These are phyloP conservation scores for Paecilomyces sp. DNA, from an alignment of 2,329 filamentous ascomycete species.

Conservation along the genomic window DNA sequence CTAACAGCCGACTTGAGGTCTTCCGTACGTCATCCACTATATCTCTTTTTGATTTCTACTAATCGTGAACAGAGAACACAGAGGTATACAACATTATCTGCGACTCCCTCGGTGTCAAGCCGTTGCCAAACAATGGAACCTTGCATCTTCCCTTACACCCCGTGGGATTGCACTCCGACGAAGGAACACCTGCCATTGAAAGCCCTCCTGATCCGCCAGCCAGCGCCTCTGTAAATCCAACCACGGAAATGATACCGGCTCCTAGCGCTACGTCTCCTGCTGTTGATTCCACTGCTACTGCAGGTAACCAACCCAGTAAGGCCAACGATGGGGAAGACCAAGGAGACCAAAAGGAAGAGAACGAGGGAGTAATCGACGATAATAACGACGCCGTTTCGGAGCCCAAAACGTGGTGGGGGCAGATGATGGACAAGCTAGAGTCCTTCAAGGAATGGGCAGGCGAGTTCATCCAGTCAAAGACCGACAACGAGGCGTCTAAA, in stretches of 20 bases:
- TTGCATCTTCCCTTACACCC: slow-evolving; percentile 46
- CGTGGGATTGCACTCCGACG: slow-evolving; percentile 38
- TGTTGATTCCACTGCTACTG: slow-evolving; percentile 1
- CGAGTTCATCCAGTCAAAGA: slow-evolving; percentile 21
- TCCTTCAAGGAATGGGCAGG: slow-evolving; percentile 29
- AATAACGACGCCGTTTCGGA: neutral
- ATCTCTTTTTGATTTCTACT: neutral
- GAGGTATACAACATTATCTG: slow-evolving; percentile 94
- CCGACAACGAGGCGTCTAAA: slow-evolving; percentile 16
- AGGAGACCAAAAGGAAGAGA: slow-evolving; percentile 5
- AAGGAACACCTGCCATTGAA: slow-evolving; percentile 21
- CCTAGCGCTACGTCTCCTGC: neutral
- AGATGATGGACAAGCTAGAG: slow-evolving; percentile 26
- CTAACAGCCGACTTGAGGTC: slow-evolving; percentile 68
- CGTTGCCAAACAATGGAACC: slow-evolving; percentile 81
- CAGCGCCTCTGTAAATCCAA: slow-evolving; percentile 3
- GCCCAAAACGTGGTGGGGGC: slow-evolving; percentile 22
- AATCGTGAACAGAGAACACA: slow-evolving; percentile 62
- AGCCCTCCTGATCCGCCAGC: slow-evolving; percentile 25
- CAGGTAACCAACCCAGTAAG: slow-evolving; percentile 3
- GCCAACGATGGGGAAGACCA: slow-evolving; percentile 3
- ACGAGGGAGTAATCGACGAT: slow-evolving; percentile 13
- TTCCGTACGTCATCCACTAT: slow-evolving; percentile 63
- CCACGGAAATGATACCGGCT: neutral
- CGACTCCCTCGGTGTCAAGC: slow-evolving; percentile 69